These are phyloP conservation scores for Quercus wislizeni DNA, from an alignment of 306 rosid genomes.

Conservation along the genomic window DNA sequence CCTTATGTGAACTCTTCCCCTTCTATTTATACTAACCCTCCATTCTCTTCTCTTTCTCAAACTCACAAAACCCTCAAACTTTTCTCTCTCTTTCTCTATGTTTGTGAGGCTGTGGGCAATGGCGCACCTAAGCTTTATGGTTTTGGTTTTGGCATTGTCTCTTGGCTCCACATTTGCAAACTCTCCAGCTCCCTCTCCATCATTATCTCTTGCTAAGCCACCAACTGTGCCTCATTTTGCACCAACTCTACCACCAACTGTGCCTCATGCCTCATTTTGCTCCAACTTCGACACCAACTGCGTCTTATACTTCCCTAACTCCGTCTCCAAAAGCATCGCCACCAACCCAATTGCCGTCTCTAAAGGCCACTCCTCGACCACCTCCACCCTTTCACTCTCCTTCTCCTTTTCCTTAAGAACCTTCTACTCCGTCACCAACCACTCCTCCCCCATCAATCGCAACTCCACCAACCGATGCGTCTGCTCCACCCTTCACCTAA, in stretches of 20 bases:
- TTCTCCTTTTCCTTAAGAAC: too few relatives aligned
- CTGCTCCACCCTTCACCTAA: too few relatives aligned
- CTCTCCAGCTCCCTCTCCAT: slow-evolving; percentile 1
- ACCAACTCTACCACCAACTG: neutral
- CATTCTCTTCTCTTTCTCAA: too few relatives aligned
- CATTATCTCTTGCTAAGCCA: neutral
- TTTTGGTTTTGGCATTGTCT: slow-evolving; percentile 2
- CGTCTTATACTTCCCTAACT: neutral
- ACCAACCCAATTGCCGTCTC: too few relatives aligned
- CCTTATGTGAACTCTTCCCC: too few relatives aligned
- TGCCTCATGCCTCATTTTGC: neutral
- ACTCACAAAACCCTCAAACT: neutral
- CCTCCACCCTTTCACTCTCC: too few relatives aligned
- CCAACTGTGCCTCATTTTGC: neutral
- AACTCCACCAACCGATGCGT: too few relatives aligned
- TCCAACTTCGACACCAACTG: neutral
- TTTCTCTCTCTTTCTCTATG: neutral
- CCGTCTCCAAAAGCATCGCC: too few relatives aligned
- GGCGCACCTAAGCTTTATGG: slow-evolving; percentile 1
- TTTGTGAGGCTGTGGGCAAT: neutral
- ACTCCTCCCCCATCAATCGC: too few relatives aligned
- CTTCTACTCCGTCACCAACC: too few relatives aligned
- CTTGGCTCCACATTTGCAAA: neutral
- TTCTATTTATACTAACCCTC: slow-evolving; percentile 14
- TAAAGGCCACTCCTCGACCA: too few relatives aligned